Base-by-base conservation (phyloP, 768 basidiomycete genomes). In the Phanerochaete carnosa region DNA sequence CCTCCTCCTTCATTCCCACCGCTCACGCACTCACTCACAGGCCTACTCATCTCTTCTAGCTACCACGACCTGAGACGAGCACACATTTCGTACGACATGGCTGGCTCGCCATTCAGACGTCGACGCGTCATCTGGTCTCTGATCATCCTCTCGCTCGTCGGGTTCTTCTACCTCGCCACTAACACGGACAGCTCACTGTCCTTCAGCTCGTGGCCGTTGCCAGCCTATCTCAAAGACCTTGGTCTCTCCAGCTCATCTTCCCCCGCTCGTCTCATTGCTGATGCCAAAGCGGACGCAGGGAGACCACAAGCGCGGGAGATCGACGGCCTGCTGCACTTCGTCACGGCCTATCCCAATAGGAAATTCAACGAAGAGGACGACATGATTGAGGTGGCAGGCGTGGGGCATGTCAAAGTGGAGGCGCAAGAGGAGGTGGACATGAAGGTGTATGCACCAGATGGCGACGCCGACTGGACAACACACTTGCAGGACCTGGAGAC, bases 301-400 rank as follows among this genome's bases (percentile, higher is more conserved):
- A 30, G 57, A 13, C 35, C 33, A 5, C 49, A 43, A 16, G 66
- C 81, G 28, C 76, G 81, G 55, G 90, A 92, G 71, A 83, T 91
- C 28, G 88, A 85, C 57, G 90, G 88, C 0, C 75, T 92, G n/a
- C 74, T 91, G 30, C 80, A 88, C 66, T 78, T 91, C 45, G 82
- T 87, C 30, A 83, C 84, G 0, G 77, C 80, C 30, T 74, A 79
- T 60, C 72, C 77, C 22, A 75, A 79, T 55, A 74, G 77, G 47
- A 70, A 75, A 28, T 67, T 83, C 32, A 61, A 68, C 57, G 68
- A 67, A 43, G 66, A 66, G 15, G 60, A 60, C 22, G 69, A 62
- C 22, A 30, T 52, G 32, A 66, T 70, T 39, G 46, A 35, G 1
- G 66, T 66, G 16, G 63, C 60, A 64, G 66, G 30, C 37, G 22